Conservation (phyloP, 306 rosid species). For the Lagenaria siceraria region DNA sequence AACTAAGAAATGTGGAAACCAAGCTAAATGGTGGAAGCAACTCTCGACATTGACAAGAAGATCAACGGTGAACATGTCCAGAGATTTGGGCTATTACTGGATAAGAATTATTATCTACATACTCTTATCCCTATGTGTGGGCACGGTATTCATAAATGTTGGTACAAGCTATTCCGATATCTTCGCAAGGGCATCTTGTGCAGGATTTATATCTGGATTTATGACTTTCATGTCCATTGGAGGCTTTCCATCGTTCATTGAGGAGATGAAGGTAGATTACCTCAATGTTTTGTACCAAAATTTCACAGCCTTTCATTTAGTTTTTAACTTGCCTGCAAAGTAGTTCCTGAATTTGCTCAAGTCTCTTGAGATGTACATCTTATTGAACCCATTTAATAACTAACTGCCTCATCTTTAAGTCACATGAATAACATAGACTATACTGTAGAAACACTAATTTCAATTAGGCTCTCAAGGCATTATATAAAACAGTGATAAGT, state of each 20-base stretch:
- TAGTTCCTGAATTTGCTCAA: neutral
- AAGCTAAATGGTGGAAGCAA: slow-evolving; percentile 78
- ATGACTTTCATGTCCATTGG: slow-evolving; percentile 95
- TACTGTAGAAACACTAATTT: neutral
- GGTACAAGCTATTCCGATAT: slow-evolving; percentile 54
- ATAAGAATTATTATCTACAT: slow-evolving; percentile 53
- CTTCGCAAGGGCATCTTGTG: slow-evolving; percentile 54
- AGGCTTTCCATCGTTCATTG: slow-evolving; percentile 93
- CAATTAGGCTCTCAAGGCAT: neutral
- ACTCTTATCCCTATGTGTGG: slow-evolving; percentile 56
- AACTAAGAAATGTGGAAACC: slow-evolving; percentile 29
- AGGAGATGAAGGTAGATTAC: slow-evolving; percentile 71
- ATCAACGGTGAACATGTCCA: slow-evolving; percentile 75
- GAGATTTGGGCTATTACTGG: slow-evolving; percentile 92
- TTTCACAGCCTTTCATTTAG: neutral
- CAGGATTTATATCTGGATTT: slow-evolving; percentile 73
- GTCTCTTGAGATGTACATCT: neutral
- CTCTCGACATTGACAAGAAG: slow-evolving; percentile 54
- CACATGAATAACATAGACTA: neutral
- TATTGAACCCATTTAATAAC: neutral
- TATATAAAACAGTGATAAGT: too few relatives aligned
- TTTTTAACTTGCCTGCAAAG: neutral
- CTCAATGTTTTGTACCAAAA: neutral
- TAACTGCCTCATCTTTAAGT: neutral
- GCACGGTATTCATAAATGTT: slow-evolving; percentile 47